These are phyloP conservation scores for Coprinellus aureogranulatus DNA, from an alignment of 768 basidiomycete genomes.

Conservation along the genomic window DNA sequence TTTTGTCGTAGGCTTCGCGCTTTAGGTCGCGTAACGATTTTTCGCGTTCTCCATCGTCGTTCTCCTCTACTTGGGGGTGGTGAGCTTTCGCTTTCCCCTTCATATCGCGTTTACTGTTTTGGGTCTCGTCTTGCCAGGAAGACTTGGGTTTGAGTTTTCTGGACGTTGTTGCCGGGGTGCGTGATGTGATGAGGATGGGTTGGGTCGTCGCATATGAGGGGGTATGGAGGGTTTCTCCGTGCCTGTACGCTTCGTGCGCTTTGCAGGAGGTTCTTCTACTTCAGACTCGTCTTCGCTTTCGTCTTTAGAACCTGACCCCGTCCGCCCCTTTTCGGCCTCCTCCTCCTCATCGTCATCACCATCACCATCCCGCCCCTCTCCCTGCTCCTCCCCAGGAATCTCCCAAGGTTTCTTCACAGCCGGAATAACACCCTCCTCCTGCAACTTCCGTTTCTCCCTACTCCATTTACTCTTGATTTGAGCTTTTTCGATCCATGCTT, in stretches of 20 bases:
- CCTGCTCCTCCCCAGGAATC: constrained; percentile 6
- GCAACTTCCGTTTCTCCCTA: constrained; percentile 53
- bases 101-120: constrained; percentile 8
- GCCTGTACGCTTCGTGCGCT: background rate
- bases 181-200: background rate
- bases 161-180: background rate
- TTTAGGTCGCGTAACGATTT: constrained; percentile 54
- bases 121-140: background rate
- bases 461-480: constrained; percentile 82
- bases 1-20: constrained; percentile 58
- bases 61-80: constrained; percentile 14
- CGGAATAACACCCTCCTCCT: constrained; percentile 25
- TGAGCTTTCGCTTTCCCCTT: constrained; percentile 3
- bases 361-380: background rate
- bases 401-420: constrained; percentile 15
- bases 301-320: background rate
- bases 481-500: constrained; percentile 71
- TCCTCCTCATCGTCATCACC: background rate
- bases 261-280: background rate
- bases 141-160: background rate
- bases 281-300: background rate
- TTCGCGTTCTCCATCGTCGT: constrained; percentile 11
- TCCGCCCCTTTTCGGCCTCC: background rate
- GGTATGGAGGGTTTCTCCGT: background rate
- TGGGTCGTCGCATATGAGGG: background rate